Percentiles rank a stretch among this genome's conserved stretches.
These are phyloP conservation scores for Closterium sp. DNA, from an alignment of 139 green algal genomes.

Conservation along the genomic window DNA sequence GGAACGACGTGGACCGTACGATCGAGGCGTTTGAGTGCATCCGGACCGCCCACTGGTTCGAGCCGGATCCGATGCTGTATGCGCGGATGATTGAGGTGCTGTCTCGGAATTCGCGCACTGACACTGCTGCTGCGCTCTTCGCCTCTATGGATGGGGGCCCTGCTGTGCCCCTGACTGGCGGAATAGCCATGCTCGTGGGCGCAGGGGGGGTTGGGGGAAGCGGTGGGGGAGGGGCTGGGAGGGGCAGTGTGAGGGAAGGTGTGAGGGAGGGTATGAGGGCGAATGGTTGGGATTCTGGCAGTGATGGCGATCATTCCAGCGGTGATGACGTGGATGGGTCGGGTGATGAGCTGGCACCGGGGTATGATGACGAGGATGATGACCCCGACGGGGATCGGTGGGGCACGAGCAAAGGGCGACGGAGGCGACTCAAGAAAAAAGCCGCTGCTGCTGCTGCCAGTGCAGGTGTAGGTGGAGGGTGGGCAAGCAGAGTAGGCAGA, in stretches of 20 bases:
- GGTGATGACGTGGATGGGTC: not conserved
- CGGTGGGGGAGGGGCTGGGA: not conserved
- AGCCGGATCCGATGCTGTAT: not conserved
- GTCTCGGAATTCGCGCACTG: not conserved
- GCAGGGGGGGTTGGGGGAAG: not conserved
- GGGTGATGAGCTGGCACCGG: not conserved
- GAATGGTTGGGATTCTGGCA: not conserved
- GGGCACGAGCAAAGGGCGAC: not conserved
- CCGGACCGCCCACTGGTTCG: conserved; percentile 1
- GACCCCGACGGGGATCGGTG: not conserved
- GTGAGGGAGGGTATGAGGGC: not conserved
- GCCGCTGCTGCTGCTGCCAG: not conserved
- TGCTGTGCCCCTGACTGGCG: not conserved
- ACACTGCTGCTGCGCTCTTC: not conserved
- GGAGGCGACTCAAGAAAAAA: not conserved
- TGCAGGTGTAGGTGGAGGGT: too few species aligned
- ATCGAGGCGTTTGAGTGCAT: conserved; percentile 6
- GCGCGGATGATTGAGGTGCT: not conserved
- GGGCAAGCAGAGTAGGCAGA: too few species aligned
- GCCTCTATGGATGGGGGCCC: not conserved
- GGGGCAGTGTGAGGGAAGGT: not conserved
- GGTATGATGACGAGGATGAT: not conserved
- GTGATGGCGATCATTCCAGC: not conserved
- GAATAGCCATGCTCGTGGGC: not conserved
- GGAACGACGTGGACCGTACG: conserved; percentile 4